Base-by-base conservation (phyloP, 352 stramenopile species). In the Globisporangium sylvaticum region DNA sequence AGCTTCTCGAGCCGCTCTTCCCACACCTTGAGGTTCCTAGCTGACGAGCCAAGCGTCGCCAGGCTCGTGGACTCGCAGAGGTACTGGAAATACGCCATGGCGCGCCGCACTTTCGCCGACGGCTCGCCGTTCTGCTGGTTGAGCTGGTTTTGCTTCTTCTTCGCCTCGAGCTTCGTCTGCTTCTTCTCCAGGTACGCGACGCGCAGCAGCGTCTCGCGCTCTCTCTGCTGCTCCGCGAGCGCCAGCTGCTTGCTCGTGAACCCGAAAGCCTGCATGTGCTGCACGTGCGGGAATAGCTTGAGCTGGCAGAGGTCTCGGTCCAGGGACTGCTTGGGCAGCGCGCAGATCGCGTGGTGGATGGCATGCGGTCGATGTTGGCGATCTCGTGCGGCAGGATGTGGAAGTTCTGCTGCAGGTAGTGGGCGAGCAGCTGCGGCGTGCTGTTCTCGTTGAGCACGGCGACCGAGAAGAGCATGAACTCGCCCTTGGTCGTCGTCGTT, bases 321-420 rank as follows among this genome's bases (percentile, higher is more conserved):
- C 12, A 92, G 76, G 0, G 71, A 53, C 14, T 14, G 24, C 18
- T 75, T 76, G 0, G 87, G 84, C 4, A 92, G 65, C 3, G 32
- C 6, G 42, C 37, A 60, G 24, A 71, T 29, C 50, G 64, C 54
- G 48, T 44, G 24, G 62, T 79, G 58, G 71, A 83, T 64, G 54
- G n/a, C 32, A 84, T 42, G n/a, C 66, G 67, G 58, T 81, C 75
- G n/a, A 55, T 57, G 15, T 25, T 27, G 25, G 61, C 42, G n/a
- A 74, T 59, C 10, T 75, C 72, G 22, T 79, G 74, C 20, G 52
- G 44, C 9, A 65, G 27, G 46, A 91, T 73, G 62, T 76, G 72
- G 58, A 92, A 92, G 53, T 94, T 94, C 44, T 92, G 83, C 62
- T 81, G 68, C 31, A 94, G 62, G 54, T 92, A 92, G 58, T 92